Evolutionary conservation across 108 stramenopile species (phyloP).

Genomic region (Cylindrotheca fusiformis): DNA sequence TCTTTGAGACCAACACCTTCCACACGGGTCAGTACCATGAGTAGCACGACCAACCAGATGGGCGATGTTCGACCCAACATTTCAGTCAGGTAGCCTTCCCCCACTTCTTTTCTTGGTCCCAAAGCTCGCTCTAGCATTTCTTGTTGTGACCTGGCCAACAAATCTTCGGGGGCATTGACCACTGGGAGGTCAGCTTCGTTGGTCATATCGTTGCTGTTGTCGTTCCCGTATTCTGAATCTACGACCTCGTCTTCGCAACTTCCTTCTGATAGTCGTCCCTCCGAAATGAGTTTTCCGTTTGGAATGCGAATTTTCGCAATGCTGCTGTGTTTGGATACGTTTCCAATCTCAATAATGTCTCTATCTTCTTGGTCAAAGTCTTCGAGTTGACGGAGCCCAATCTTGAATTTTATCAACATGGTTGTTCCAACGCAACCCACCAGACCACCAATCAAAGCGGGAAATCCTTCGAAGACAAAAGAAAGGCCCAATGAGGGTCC

Average conservation of each 20-base stretch:
- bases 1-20: conserved; percentile 45
- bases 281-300: no score
- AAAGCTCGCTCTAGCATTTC: conserved; percentile 31
- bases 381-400: conserved; percentile 37
- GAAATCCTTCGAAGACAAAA: conserved; percentile 54
- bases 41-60: no score
- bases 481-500: conserved; percentile 45
- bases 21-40: conserved; percentile 53
- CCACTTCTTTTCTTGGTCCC: conserved; percentile 49
- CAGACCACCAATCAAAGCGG: conserved; percentile 60
- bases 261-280: background rate
- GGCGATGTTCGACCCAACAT: no score
- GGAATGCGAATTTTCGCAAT: conserved; percentile 12
- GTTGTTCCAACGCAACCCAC: conserved; percentile 43
- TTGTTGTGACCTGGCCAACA: background rate
- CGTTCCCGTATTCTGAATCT: background rate
- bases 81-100: conserved; percentile 47
- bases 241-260: conserved; percentile 15
- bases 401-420: conserved; percentile 38
- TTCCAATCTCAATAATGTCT: no score
- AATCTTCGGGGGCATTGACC: no score
- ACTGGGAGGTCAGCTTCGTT: conserved; percentile 5
- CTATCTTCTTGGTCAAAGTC: background rate
- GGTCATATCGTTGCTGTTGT: background rate
- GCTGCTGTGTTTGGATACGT: background rate